Conservation (phyloP, 2,329 filamentous ascomycete species). For the Ophiognomonia clavigignenti-juglandacearum region DNA sequence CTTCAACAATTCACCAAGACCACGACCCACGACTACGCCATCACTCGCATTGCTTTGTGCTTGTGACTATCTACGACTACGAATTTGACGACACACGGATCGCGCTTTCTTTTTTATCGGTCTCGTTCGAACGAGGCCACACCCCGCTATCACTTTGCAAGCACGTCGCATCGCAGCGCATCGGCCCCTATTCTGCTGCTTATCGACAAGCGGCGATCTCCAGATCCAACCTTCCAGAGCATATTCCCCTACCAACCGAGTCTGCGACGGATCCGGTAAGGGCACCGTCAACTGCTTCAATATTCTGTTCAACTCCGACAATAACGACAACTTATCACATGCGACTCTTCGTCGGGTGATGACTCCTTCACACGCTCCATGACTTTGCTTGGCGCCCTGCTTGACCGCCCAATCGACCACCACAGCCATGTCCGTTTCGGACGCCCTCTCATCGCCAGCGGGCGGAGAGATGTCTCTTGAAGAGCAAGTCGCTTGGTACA, state of each 20-base stretch:
- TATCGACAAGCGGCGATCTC: conserved; percentile 6
- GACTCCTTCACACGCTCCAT: conserved; percentile 11
- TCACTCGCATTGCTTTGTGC: background rate
- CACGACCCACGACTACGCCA: background rate
- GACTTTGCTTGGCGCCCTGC: conserved; percentile 4
- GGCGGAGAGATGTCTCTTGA: conserved; percentile 52
- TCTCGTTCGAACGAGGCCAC: background rate
- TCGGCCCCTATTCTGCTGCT: conserved; percentile 7
- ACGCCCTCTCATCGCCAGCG: conserved; percentile 59
- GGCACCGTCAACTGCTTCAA: conserved; percentile 1
- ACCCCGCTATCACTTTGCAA: background rate
- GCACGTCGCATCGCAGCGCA: conserved; percentile 8
- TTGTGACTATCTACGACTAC: too few species aligned
- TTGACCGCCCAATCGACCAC: background rate
- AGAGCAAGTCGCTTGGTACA: conserved; percentile 89
- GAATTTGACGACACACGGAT: too few species aligned
- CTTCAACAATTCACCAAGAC: too few species aligned
- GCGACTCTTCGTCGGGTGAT: conserved; percentile 15
- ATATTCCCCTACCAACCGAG: background rate
- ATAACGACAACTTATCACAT: conserved; percentile 7
- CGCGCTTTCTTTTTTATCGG: background rate
- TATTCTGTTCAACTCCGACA: background rate
- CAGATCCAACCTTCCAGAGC: background rate
- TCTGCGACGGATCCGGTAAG: background rate
- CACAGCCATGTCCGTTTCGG: conserved; percentile 39